Evolutionary conservation across 768 basidiomycete genomes (phyloP), one percentile per base, ranked within the genome.

Genomic region (Tephrocybe sp.): DNA sequence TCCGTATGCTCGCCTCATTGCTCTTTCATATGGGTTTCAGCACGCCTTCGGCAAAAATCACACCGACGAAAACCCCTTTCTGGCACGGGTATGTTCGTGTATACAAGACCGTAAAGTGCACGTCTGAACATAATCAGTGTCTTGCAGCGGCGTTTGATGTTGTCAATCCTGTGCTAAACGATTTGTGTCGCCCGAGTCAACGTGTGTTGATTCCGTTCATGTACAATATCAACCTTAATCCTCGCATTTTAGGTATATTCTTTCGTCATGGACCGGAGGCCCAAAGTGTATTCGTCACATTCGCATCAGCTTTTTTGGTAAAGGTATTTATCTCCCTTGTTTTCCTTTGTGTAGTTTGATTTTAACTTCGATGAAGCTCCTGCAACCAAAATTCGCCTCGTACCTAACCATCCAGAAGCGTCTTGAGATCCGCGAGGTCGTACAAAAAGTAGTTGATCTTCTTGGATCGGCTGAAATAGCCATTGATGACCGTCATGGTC

Each of bases 401-500:
- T 82, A 84, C 61, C 73, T 92, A 25, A 72, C 80, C 7, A 64
- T 60, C 5, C 80, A 86, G 40, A 76, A 78, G 48, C 82, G 87
- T 19, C 59, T 70, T 15, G 80, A 84, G 52, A 87, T 92, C 48
- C 79, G 80, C 18, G 61, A 65, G 0, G 70, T 82, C 19, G 87
- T 93, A 0, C 80, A 85, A 60, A 74, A 76, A 47, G 81, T 87
- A 50, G 77, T 86, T 38, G 75, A 87, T 52, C 74, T 90, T 1
- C 75, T 92, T 4, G 78, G 79, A 3, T 82, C 84, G 0, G 77
- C 86, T 5, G 82, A 85, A 47, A 79, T 92, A 15, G 84, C 84
- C 16, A 77, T 92, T 51, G 91, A 93, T 66, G 85, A 88, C 22
- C 83, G 83, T 15, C 89, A 92, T 60, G 87, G 86, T 0, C 90